Evolutionary conservation across 73 alveolate species (phyloP).

Genomic region (Breviolum minutum): DNA sequence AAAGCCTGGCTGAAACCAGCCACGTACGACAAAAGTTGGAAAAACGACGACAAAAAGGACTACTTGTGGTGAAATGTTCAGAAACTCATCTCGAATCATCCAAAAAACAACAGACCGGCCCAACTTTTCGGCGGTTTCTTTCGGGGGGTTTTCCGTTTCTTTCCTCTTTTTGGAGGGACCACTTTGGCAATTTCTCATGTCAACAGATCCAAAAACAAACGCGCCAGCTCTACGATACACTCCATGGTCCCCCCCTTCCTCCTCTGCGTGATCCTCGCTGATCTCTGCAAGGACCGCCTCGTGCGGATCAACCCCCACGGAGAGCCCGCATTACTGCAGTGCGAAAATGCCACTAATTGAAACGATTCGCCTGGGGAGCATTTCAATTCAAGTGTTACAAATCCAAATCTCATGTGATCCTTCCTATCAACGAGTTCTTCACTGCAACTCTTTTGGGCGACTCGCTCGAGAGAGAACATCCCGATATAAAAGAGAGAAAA

Average conservation of each 20-base stretch:
- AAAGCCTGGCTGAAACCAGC: slow-evolving; percentile 9
- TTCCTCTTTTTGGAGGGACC: too few relatives aligned
- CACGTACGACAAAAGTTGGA: too few relatives aligned
- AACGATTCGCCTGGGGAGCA: not conserved
- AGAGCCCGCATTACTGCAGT: not conserved
- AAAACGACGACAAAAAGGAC: too few relatives aligned
- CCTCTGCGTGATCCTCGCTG: not conserved
- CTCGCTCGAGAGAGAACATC: too few relatives aligned
- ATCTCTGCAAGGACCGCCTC: slow-evolving; percentile 68
- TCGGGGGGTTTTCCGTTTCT: not conserved
- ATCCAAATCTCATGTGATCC: too few relatives aligned
- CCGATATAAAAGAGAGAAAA: too few relatives aligned
- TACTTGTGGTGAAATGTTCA: too few relatives aligned
- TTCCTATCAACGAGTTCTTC: too few relatives aligned
- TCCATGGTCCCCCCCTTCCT: slow-evolving; percentile 53
- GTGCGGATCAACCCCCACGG: too few relatives aligned
- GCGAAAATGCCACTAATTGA: not conserved
- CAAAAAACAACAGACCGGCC: not conserved
- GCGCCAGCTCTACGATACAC: slow-evolving; percentile 26
- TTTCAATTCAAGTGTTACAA: not conserved
- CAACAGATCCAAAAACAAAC: not conserved
- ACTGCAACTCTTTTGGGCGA: not conserved
- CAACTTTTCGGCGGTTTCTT: not conserved
- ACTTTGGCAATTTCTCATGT: not conserved
- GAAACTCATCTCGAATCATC: not conserved